phyloP scores from a whole-genome alignment of 345 rosid species.

The Camelina laxa region DNA sequence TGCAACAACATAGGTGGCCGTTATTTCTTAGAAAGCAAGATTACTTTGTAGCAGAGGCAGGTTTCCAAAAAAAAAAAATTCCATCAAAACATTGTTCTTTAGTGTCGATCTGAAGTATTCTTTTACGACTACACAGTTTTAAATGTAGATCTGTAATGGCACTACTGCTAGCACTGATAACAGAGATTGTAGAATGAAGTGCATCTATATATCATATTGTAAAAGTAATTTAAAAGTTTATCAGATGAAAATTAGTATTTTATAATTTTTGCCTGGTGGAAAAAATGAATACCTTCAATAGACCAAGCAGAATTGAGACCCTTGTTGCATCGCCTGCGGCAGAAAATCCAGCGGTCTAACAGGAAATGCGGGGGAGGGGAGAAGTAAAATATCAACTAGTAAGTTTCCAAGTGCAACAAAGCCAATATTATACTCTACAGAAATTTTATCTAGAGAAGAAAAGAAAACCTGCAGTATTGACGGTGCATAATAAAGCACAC shows the following conservation, averaged over 20 bases:
- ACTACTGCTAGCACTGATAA: conserved; percentile 14
- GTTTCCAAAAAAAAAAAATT: background rate
- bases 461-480: conserved; percentile 79
- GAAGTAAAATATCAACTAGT: background rate
- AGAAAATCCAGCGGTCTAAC: conserved; percentile 90
- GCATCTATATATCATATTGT: background rate
- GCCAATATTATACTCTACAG: background rate
- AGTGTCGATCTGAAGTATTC: background rate
- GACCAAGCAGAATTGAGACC: conserved; percentile 86
- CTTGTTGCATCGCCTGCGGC: conserved; percentile 96
- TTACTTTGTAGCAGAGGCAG: conserved; percentile 1
- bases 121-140: conserved; percentile 12
- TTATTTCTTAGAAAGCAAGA: background rate
- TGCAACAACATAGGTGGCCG: conserved; percentile 36
- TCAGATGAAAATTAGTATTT: conserved; percentile 4
- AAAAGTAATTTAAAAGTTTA: background rate
- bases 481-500: conserved; percentile 95
- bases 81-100: conserved; percentile 10
- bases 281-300: conserved; percentile 63
- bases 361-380: conserved; percentile 19
- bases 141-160: conserved; percentile 3
- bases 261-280: background rate
- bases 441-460: conserved; percentile 12
- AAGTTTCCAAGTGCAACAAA: conserved; percentile 16
- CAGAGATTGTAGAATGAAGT: conserved; percentile 14